phyloP scores from a whole-genome alignment of 257 asterid genomes.

The Plectranthus barbatus region DNA sequence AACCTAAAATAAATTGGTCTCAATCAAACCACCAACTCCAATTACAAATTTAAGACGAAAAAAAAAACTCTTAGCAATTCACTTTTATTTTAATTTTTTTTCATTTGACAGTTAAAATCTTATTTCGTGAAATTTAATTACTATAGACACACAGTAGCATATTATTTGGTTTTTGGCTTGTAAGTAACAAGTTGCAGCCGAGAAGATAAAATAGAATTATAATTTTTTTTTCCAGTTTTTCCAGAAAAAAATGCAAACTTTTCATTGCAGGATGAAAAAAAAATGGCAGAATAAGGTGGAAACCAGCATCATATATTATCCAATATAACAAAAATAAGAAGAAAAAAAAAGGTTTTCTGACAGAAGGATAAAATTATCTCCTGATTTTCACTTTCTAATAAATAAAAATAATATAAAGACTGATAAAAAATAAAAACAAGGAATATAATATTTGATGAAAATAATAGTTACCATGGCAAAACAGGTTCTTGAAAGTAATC shows the following conservation, averaged over 20 bases:
- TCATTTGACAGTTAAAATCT: too few relatives aligned
- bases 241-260: neutral
- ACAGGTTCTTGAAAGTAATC: conserved; percentile 55
- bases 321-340: neutral
- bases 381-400: neutral
- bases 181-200: too few relatives aligned
- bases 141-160: too few relatives aligned
- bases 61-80: too few relatives aligned
- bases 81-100: too few relatives aligned
- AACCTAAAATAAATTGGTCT: too few relatives aligned
- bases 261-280: neutral
- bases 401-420: neutral
- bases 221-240: too few relatives aligned
- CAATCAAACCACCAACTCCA: too few relatives aligned
- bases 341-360: neutral
- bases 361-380: neutral
- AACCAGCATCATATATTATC: neutral
- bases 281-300: neutral
- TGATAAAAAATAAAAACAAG: neutral
- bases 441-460: neutral
- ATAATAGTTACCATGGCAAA: conserved; percentile 61
- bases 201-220: too few relatives aligned
- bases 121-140: too few relatives aligned
- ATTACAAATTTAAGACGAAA: too few relatives aligned
- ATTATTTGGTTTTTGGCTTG: too few relatives aligned